phyloP scores from a whole-genome alignment of 2,329 filamentous ascomycete genomes.

The Calonectria hawksworthii region DNA sequence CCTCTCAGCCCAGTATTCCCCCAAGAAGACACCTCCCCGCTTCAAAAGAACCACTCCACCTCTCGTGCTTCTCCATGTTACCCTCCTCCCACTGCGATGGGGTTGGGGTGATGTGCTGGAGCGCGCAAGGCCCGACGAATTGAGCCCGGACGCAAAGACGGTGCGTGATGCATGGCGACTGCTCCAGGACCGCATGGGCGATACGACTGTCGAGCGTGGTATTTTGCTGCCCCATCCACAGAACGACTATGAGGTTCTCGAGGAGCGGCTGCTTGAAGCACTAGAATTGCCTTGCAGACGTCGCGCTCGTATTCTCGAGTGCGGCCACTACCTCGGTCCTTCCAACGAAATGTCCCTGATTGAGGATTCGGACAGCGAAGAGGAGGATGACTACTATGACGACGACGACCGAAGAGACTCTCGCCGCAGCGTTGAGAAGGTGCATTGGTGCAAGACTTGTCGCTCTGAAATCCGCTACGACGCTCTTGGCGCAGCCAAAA shows the following conservation, averaged over 20 bases:
- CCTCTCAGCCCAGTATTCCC: conserved; percentile 65
- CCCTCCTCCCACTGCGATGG: conserved; percentile 78
- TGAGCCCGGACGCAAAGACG: conserved; percentile 62
- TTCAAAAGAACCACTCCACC: conserved; percentile 73
- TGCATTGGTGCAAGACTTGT: conserved; percentile 71
- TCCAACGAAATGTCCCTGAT: conserved; percentile 62
- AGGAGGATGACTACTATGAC: conserved; percentile 53
- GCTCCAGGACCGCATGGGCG: conserved; percentile 78
- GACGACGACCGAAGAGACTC: conserved; percentile 44
- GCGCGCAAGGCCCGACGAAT: conserved; percentile 53
- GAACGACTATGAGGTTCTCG: conserved; percentile 83
- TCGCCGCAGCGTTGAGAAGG: conserved; percentile 48
- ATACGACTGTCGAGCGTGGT: conserved; percentile 80
- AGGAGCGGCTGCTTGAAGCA: conserved; percentile 82
- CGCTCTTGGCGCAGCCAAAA: conserved; percentile 65
- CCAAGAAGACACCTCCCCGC: conserved; percentile 70
- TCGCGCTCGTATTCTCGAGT: conserved; percentile 79
- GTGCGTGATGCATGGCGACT: conserved; percentile 76
- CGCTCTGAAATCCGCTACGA: conserved; percentile 68
- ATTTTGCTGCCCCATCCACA: conserved; percentile 83
- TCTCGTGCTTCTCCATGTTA: conserved; percentile 83
- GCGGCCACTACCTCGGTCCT: conserved; percentile 81
- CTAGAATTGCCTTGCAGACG: conserved; percentile 76
- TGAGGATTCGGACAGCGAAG: conserved; percentile 62
- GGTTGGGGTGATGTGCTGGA: conserved; percentile 72